phyloP scores from a whole-genome alignment of 106 monocot genomes.

The Amphibolis antarctica region DNA sequence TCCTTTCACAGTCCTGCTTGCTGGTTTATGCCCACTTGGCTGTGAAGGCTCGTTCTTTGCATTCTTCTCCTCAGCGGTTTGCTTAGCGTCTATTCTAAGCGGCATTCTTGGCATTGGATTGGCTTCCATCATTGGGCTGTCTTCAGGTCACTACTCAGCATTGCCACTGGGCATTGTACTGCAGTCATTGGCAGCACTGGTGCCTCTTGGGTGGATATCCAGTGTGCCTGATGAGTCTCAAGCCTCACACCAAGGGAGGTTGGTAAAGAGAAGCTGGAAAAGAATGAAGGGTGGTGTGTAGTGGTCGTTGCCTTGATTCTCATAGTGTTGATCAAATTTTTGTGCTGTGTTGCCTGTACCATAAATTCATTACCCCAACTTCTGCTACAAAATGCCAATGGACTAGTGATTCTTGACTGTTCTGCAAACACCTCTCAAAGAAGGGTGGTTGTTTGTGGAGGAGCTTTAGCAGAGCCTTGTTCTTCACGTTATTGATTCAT shows the following conservation, averaged over 20 bases:
- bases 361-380: too few species aligned
- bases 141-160: constrained; percentile 40
- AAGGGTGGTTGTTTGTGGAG: too few species aligned
- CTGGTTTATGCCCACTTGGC: constrained; percentile 49
- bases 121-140: constrained; percentile 45
- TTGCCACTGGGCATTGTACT: constrained; percentile 46
- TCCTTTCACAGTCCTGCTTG: constrained; percentile 61
- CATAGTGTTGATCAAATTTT: not conserved
- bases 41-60: constrained; percentile 80
- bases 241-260: not conserved
- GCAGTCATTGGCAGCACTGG: constrained; percentile 57
- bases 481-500: too few species aligned
- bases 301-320: not conserved
- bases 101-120: constrained; percentile 67
- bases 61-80: constrained; percentile 58
- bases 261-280: not conserved
- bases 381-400: too few species aligned
- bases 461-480: too few species aligned
- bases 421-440: too few species aligned
- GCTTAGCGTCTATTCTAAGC: constrained; percentile 62
- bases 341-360: too few species aligned
- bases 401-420: too few species aligned
- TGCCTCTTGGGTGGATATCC: constrained; percentile 63
- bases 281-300: not conserved
- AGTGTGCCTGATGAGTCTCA: constrained; percentile 24